phyloP scores from a whole-genome alignment of 2,329 filamentous ascomycete genomes.

The Calonectria pseudoturangicola region DNA sequence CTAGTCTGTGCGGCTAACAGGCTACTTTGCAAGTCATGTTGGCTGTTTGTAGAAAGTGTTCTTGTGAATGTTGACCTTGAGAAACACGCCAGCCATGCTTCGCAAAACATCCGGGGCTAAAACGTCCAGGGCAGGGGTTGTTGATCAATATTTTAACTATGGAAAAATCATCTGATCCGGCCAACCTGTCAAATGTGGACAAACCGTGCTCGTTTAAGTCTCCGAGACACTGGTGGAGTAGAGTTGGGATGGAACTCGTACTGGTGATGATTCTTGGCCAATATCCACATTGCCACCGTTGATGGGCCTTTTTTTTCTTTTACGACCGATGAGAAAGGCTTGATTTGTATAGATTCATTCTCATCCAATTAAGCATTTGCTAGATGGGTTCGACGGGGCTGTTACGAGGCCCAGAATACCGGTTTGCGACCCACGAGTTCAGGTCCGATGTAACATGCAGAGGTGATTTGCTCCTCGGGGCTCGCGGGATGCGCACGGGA shows the following conservation, averaged over 20 bases:
- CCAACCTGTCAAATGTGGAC: background rate
- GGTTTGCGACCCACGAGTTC: conserved; percentile 18
- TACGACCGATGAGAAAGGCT: background rate
- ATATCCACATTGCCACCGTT: conserved; percentile 40
- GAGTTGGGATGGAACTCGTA: background rate
- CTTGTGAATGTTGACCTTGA: too few relatives aligned
- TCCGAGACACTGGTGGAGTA: conserved; percentile 3
- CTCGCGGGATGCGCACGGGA: conserved; percentile 21
- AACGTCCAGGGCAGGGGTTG: background rate
- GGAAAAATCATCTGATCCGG: background rate
- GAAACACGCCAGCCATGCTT: too few relatives aligned
- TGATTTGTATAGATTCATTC: background rate
- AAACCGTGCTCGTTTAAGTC: background rate
- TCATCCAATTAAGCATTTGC: background rate
- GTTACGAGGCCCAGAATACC: conserved; percentile 16
- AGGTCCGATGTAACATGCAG: conserved; percentile 26
- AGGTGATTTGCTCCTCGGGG: conserved; percentile 14
- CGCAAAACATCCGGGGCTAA: too few relatives aligned
- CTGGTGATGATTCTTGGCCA: background rate
- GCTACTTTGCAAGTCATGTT: background rate
- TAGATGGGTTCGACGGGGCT: conserved; percentile 4
- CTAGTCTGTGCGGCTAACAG: background rate
- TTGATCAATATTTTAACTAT: background rate
- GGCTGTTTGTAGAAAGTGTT: background rate
- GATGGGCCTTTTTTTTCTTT: background rate